Evolutionary conservation across 2,329 filamentous ascomycete genomes (phyloP).

Genomic region (Sphaerulina vaccinii): DNA sequence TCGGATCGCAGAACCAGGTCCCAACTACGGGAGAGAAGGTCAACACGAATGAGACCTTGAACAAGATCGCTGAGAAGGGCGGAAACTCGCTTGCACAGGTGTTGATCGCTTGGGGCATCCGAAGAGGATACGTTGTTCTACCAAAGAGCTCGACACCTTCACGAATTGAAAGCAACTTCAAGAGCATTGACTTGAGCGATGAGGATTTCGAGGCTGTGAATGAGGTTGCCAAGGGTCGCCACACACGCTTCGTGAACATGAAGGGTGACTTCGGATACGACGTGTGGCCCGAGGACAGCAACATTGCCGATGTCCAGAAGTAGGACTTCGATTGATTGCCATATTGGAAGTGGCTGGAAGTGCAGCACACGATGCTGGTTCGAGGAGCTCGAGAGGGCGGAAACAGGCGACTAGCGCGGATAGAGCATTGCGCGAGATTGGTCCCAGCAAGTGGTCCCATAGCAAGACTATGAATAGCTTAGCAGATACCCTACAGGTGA

Average conservation of each 20-base stretch:
- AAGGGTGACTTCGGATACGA: slow-evolving; percentile 77
- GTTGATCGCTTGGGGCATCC: slow-evolving; percentile 64
- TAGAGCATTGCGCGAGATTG: too few relatives aligned
- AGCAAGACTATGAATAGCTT: neutral
- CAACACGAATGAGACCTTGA: slow-evolving; percentile 58
- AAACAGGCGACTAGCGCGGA: too few relatives aligned
- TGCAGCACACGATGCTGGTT: neutral
- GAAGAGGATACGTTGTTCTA: slow-evolving; percentile 65
- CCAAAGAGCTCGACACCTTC: slow-evolving; percentile 68
- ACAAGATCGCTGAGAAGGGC: slow-evolving; percentile 57
- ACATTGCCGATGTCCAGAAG: slow-evolving; percentile 16
- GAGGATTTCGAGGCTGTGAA: slow-evolving; percentile 60
- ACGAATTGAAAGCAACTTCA: slow-evolving; percentile 67
- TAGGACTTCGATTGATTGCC: neutral
- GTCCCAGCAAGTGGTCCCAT: neutral
- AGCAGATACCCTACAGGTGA: neutral
- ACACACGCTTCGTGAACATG: slow-evolving; percentile 76
- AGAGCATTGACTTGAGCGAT: slow-evolving; percentile 57
- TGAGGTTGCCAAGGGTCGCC: slow-evolving; percentile 63
- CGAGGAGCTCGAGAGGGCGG: too few relatives aligned
- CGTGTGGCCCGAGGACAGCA: slow-evolving; percentile 31
- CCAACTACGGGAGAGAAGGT: slow-evolving; percentile 67
- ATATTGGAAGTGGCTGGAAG: neutral
- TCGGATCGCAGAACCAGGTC: slow-evolving; percentile 69
- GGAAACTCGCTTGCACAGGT: slow-evolving; percentile 61